A percentile compares a stretch with the other conserved stretches of the same genome.
Evolutionary conservation across 495 filamentous ascomycete genomes (phyloP).

Genomic region (Tuber microsphaerosporum): DNA sequence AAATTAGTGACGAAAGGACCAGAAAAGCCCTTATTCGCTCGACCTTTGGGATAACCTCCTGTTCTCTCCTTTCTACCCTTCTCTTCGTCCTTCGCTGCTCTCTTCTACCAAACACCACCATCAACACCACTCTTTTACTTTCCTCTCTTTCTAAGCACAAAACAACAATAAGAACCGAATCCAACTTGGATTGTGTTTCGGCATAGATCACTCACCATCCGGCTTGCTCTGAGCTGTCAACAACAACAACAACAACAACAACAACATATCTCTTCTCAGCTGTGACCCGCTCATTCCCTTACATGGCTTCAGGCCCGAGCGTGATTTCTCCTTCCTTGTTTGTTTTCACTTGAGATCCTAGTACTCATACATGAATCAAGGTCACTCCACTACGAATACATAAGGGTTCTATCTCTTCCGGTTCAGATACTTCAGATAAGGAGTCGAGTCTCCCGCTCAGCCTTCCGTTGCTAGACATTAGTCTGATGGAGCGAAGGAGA

Average conservation of each 20-base stretch:
- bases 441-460: constrained; percentile 44
- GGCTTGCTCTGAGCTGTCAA: constrained; percentile 5
- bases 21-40: constrained; percentile 33
- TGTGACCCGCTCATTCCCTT: constrained; percentile 7
- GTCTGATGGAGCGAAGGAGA: constrained; percentile 51
- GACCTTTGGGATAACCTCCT: constrained; percentile 30
- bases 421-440: constrained; percentile 44
- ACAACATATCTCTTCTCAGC: constrained; percentile 9
- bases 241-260: constrained; percentile 8
- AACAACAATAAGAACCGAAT: not conserved
- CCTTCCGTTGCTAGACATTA: constrained; percentile 54
- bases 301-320: constrained; percentile 32
- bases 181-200: not conserved
- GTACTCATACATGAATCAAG: constrained; percentile 40
- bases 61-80: constrained; percentile 9
- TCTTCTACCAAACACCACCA: not conserved
- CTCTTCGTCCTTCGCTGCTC: constrained; percentile 18
- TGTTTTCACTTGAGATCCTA: constrained; percentile 11
- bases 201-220: not conserved
- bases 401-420: constrained; percentile 48
- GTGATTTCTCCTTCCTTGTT: constrained; percentile 19
- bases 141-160: not conserved
- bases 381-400: constrained; percentile 56
- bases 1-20: not conserved
- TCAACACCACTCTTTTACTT: not conserved